Evolutionary conservation across 495 filamentous ascomycete species (phyloP), one percentile per base, ranked within the genome.

Genomic region (Lepraria neglecta): DNA sequence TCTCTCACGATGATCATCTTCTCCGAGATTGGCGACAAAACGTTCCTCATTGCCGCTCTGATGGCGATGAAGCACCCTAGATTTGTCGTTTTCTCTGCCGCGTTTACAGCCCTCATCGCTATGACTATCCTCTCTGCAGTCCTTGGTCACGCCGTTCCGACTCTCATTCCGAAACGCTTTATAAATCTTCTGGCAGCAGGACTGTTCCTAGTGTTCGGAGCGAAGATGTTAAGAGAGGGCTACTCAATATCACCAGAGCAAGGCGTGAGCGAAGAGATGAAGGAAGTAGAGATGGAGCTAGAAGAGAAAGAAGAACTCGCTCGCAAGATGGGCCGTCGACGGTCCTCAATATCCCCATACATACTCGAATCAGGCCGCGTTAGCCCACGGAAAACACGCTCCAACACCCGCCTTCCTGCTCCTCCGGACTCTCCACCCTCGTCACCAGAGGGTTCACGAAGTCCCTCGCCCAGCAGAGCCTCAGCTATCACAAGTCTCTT

Each of bases 41-140:
- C 94, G 0, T 98, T 98, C 76, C 80, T 98, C 45, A 90, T 98
- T 47, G 94, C 94, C 15, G 94, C 94, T 28, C 80, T 98, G 24
- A 98, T 98, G 94, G 94, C 94, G 2, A 98, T 98, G 94, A 90
- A 96, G 66, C 92, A 98, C 70, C 87, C 94, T 47, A 89, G 92
- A 38, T 72, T 97, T 58, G 79, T 96, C 14, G 95, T 98, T 46
- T 98, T 97, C 76, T 85, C 89, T 9, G 90, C 94, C 6, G 94
- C 94, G n/a, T 90, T 97, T 67, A 80, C 84, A 63, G 95, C 94
- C 27, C 76, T 98, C 56, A 83, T 95, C 57, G 80, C 85, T 70
- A 98, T 98, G 94, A 97, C 95, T 0, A 81, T 97, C 27, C 82
- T 98, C n/a, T 97, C 94, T 7, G 95, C 94, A 17, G 77, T 98